phyloP scores from a whole-genome alignment of 768 basidiomycete species.

The Paxillus ammoniavirescens region DNA sequence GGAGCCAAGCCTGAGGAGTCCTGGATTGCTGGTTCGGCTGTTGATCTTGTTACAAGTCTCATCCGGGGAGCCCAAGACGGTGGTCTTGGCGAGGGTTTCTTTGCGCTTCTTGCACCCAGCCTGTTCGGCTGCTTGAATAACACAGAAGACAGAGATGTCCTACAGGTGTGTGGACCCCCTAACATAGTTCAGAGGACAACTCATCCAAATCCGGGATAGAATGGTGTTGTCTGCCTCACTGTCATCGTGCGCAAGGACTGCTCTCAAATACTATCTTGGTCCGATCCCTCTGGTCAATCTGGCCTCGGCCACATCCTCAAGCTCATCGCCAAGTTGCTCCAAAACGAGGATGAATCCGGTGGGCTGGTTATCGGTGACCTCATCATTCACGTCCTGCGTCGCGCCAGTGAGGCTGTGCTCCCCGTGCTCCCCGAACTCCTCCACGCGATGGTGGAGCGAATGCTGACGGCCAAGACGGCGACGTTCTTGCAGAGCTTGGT shows the following conservation, averaged over 20 bases:
- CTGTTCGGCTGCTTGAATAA: conserved; percentile 67
- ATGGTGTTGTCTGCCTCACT: conserved; percentile 80
- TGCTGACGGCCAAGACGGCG: conserved; percentile 84
- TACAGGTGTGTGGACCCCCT: conserved; percentile 51
- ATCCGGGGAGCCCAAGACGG: conserved; percentile 60
- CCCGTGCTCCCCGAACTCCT: conserved; percentile 87
- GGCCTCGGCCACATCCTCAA: conserved; percentile 76
- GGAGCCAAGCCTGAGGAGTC: conserved; percentile 59
- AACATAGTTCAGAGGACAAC: background rate
- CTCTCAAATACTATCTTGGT: conserved; percentile 77
- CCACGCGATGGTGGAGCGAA: conserved; percentile 77
- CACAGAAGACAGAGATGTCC: conserved; percentile 83
- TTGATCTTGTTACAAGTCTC: conserved; percentile 78
- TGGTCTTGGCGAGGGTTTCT: conserved; percentile 79
- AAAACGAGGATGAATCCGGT: conserved; percentile 83
- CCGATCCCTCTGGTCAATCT: conserved; percentile 58
- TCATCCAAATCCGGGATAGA: conserved; percentile 42
- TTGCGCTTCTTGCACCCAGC: conserved; percentile 68
- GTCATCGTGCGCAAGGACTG: conserved; percentile 85
- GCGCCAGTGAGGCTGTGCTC: conserved; percentile 74
- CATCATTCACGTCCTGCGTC: conserved; percentile 88
- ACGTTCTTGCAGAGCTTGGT: conserved; percentile 92
- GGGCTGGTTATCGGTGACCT: conserved; percentile 93
- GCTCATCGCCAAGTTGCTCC: conserved; percentile 75
- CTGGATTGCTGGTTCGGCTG: conserved; percentile 75